These are phyloP conservation scores for Plasmodium vivax DNA, from an alignment of 169 alveolate species.

Conservation along the genomic window DNA sequence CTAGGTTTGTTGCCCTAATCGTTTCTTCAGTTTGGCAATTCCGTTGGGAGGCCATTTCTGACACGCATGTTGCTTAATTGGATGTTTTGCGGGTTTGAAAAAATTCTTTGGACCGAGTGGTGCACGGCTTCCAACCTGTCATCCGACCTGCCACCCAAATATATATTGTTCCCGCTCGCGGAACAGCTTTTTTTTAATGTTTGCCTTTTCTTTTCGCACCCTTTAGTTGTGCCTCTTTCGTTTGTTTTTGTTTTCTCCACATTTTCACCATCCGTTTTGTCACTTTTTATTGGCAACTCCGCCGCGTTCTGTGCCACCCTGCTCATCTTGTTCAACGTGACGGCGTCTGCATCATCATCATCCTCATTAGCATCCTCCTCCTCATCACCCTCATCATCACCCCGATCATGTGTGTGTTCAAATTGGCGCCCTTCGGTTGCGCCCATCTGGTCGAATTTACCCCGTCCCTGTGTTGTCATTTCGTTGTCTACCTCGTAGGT, in stretches of 20 bases:
- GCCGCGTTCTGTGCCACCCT: not conserved
- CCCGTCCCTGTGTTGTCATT: not conserved
- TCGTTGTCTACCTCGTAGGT: not conserved
- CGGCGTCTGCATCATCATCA: not conserved
- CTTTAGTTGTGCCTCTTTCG: not conserved
- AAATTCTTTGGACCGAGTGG: not conserved
- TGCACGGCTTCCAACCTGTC: not conserved
- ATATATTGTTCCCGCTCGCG: too few species aligned
- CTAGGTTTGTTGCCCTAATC: not conserved
- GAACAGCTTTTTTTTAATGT: too few species aligned
- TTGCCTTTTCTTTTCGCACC: not conserved
- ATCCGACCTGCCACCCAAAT: not conserved
- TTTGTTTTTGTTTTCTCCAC: not conserved
- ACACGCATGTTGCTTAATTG: slow-evolving; percentile 1
- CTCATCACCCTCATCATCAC: too few species aligned
- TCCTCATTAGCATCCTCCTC: not conserved
- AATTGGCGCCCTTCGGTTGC: not conserved
- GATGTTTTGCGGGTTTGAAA: not conserved
- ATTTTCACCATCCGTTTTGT: not conserved
- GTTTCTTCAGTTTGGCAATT: not conserved
- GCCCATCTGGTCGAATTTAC: not conserved
- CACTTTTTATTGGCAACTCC: not conserved
- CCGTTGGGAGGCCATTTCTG: slow-evolving; percentile 3
- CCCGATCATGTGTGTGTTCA: not conserved
- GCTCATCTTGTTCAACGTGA: not conserved